Base-by-base conservation (phyloP, 139 green algal genomes). In the Picochlorum sp. region DNA sequence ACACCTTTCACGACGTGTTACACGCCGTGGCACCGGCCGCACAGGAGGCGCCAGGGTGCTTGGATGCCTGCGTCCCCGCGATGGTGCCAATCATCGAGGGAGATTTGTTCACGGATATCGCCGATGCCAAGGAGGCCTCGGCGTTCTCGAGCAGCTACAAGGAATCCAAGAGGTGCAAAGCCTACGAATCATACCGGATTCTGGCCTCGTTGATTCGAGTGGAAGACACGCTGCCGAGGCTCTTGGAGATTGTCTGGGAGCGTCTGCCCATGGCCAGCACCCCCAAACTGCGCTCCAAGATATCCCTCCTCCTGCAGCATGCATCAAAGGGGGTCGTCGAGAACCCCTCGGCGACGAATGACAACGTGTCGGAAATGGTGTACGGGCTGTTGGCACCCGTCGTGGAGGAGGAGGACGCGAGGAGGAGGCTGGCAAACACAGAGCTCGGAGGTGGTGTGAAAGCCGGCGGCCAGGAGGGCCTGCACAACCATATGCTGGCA, bases 1-100 rank as follows among this genome's bases (percentile, higher is more conserved):
- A 89, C 84, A 95, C 89, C 2, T 51, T 89, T 61, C 82, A 95
- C 61, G 79, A 83, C 11, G 68, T 91, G 50, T 70, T 95, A 15
- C 74, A 88, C 57, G 83, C 67, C 13, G 60, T 83, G 49, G 67
- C 57, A 44, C 20, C 30, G 9, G 72, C 41, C 34, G 57, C 45
- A 18, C 4, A 57, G 37, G 23, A 55, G 6, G n/a, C 16, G 10
- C 58, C 74, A 3, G 84, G 86, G 1, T 66, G 65, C 30, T 62
- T 93, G 38, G 84, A 94, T 57, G 71, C 78, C 7, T 67, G 45
- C 16, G 32, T 92, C 65, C 68, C 74, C 45, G 56, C 77, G 23
- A 62, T 90, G 16, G 69, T 96, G 49, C 82, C 85, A 0, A 63
- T 92, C 16, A 70, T 96, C 11, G 88, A 92, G 57, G 91, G 63